Base-by-base conservation (phyloP, 176 grass and related monocot genomes). In the Oryza glaberrima region DNA sequence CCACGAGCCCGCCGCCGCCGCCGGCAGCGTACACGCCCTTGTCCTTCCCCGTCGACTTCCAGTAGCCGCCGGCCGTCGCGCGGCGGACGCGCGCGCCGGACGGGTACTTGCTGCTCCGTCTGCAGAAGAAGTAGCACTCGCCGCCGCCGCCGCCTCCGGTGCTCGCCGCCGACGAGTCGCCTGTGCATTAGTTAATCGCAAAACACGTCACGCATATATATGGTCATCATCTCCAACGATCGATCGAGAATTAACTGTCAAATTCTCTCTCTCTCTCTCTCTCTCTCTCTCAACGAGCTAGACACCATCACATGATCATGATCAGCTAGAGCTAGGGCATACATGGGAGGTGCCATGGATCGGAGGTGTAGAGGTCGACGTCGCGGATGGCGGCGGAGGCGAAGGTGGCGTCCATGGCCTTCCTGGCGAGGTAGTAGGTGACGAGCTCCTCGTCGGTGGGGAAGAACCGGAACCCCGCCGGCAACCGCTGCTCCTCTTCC, bases 301-400 rank as follows among this genome's bases (percentile, higher is more conserved):
- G 34, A 34, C 34, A 34, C 34, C 34, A 26, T 26, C 26, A 26
- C 26, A 26, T 26, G 26, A 34, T 34, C 34, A 34, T 34, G 34
- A 34, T 34, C 34, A 34, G 34, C 45, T 47, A 47, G 26, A 26
- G 15, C 19, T 58, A 58, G 17, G 54, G 54, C 44, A 36, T 83
- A 88, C 92, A 81, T 84, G 88, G 81, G n/a, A 94, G 84, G 3
- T 94, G 70, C 88, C 92, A 94, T 69, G 92, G 88, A 7, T 94
- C 92, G 19, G 76, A 86, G 73, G 77, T 83, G 88, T 90, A 78
- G 56, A 94, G 83, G 13, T 94, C 88, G 6, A 94, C 65, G 61
- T 88, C 86, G 68, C 70, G 69, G 45, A 94, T 84, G 77, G 86
- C 80, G 38, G 26, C 54, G 38, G 81, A 60, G 58, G 73, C 83